These are phyloP conservation scores for Leccinum holopus DNA, from an alignment of 1,284 basidiomycete genomes.

Conservation along the genomic window DNA sequence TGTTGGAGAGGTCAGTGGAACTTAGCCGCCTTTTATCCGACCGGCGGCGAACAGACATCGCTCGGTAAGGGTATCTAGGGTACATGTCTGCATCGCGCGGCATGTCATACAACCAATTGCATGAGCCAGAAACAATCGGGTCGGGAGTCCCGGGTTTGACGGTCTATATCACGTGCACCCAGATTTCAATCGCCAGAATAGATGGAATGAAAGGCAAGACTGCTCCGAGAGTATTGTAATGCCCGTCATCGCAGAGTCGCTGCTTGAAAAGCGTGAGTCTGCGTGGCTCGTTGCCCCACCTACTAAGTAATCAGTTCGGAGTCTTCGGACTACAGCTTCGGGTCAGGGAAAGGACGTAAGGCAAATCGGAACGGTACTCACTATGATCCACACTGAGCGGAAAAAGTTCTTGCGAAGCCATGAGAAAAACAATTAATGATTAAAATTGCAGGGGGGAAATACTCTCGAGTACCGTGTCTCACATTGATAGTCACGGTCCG, in stretches of 20 bases:
- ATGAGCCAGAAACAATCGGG: conserved; percentile 1
- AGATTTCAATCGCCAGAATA: background rate
- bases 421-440: background rate
- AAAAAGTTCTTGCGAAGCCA: background rate
- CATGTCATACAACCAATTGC: background rate
- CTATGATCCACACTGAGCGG: background rate
- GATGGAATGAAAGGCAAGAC: background rate
- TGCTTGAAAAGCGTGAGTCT: background rate
- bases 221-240: background rate
- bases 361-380: background rate
- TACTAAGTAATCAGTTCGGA: background rate
- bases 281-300: background rate
- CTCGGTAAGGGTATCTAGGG: background rate
- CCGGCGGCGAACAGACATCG: background rate
- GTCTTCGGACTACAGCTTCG: background rate
- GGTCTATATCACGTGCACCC: background rate
- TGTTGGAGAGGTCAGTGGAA: background rate
- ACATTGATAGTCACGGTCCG: background rate
- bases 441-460: background rate
- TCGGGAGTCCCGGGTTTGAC: background rate
- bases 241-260: background rate
- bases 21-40: background rate
- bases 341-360: background rate
- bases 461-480: background rate
- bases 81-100: background rate